Base-by-base conservation (phyloP, 2,329 filamentous ascomycete genomes). In the Colletotrichum theobromicola region DNA sequence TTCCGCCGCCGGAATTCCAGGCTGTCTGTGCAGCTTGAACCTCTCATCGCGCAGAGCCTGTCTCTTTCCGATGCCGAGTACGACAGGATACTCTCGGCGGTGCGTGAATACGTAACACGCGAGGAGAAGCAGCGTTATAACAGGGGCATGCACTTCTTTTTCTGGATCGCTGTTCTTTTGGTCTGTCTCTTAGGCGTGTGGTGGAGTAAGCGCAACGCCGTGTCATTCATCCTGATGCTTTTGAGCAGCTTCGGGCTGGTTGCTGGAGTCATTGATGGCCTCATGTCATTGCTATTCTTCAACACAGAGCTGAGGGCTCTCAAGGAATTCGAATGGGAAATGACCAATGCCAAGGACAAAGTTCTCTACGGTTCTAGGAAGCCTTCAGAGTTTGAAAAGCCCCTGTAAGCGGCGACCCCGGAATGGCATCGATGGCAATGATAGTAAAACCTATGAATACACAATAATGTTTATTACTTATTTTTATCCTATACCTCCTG, bases 321-420 rank as follows among this genome's bases (percentile, higher is more conserved):
- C 69, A 93, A 92, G 79, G 97, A 99, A 86, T 98, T 98, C 84
- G 92, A 97, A 82, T 98, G 95, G 94, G 97, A 99, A 84, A 93
- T 98, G 30, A 87, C 86, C 65, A 96, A 94, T 81, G 93, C 93
- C 15, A 92, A 85, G 76, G 84, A 85, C 0, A 28, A 30, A 13
- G 57, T 42, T 7, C 8, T 28, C 1, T 34, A 18, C 13, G 15
- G 21, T 12, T 75, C 42, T 5, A 21, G 18, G 6, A 50, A 46
- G 34, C 7, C 46, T 16, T 32, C 10, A 4, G 30, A 34, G 7
- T 34, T 34, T 34, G 34, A 35, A 26, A 63, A 67, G 35, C 62
- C 53, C 0, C n/a, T 37, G 18, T 65, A 18, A 57, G 12, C 57
- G 18, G 16, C 21, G 10, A 2, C 57, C 0, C 21, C 37, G 26